Evolutionary conservation across 495 filamentous ascomycete species (phyloP).

Genomic region (Lepidopterella palustris): DNA sequence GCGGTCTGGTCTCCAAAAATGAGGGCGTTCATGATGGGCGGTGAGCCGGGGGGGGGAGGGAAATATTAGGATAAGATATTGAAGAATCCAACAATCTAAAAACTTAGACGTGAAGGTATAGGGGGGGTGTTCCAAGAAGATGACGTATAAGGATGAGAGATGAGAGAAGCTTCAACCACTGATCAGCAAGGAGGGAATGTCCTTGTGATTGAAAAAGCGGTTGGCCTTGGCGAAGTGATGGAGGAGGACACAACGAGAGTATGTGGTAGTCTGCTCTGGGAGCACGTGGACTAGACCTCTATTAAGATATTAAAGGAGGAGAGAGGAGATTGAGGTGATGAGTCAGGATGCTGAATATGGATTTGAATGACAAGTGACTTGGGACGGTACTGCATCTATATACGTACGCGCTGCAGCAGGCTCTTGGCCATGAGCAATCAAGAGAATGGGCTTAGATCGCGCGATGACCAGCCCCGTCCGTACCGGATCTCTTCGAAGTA

Average conservation of each 20-base stretch:
- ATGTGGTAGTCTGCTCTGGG: constrained; percentile 6
- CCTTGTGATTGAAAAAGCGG: not conserved
- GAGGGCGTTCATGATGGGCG: constrained; percentile 34
- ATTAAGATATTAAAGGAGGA: constrained; percentile 9
- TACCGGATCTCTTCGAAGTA: constrained; percentile 26
- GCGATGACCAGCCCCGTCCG: constrained; percentile 24
- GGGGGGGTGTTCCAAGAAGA: not conserved
- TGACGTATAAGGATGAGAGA: not conserved
- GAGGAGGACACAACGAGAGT: constrained; percentile 3
- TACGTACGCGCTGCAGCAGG: constrained; percentile 20
- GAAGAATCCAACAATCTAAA: not conserved
- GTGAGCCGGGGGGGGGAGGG: too few species aligned
- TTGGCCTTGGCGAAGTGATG: not conserved
- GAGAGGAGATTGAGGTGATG: not conserved
- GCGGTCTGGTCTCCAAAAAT: constrained; percentile 74
- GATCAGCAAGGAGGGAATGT: not conserved
- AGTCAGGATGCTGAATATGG: constrained; percentile 7
- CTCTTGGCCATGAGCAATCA: constrained; percentile 14
- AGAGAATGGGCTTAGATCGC: constrained; percentile 21
- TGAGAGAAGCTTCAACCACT: not conserved
- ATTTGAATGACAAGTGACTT: constrained; percentile 10
- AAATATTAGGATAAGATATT: constrained; percentile 1
- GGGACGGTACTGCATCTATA: constrained; percentile 22
- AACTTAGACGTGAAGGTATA: not conserved
- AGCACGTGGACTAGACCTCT: constrained; percentile 6